Percentiles rank a stretch among this genome's conserved stretches.
Evolutionary conservation across 768 basidiomycete genomes (phyloP).

Genomic region (Tricholoma sp.): DNA sequence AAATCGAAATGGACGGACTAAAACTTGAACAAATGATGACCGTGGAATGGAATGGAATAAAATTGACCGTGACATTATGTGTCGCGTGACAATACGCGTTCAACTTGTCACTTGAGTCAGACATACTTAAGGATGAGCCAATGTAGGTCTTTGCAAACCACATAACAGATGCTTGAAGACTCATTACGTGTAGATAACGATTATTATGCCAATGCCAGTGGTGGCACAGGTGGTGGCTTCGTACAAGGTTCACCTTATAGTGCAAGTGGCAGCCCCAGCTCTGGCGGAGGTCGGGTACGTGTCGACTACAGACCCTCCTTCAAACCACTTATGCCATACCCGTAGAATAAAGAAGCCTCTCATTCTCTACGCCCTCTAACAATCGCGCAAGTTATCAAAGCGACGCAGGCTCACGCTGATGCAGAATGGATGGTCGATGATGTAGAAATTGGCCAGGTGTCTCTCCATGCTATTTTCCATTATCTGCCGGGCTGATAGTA

Average conservation of each 20-base stretch:
- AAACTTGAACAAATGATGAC: too few species aligned
- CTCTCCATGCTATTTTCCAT: neutral
- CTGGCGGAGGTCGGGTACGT: constrained; percentile 43
- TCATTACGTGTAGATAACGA: constrained; percentile 31
- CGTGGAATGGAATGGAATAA: too few species aligned
- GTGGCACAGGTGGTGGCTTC: constrained; percentile 55
- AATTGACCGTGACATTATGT: neutral
- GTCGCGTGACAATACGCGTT: neutral
- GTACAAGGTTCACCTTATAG: constrained; percentile 58
- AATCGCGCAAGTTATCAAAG: constrained; percentile 66
- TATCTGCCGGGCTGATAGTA: neutral
- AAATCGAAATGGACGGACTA: too few species aligned
- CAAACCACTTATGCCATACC: neutral
- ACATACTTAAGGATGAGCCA: constrained; percentile 32
- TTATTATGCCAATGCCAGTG: constrained; percentile 41
- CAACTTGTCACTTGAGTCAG: neutral
- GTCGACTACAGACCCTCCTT: neutral
- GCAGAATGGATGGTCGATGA: constrained; percentile 86
- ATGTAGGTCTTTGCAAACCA: constrained; percentile 26
- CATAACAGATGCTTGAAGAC: neutral
- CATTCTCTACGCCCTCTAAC: constrained; percentile 63
- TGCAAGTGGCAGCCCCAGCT: constrained; percentile 47
- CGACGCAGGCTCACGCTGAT: constrained; percentile 82
- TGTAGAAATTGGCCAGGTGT: constrained; percentile 74
- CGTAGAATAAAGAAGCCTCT: constrained; percentile 32